Percentiles rank a stretch among this genome's conserved stretches.
phyloP scores from a whole-genome alignment of 2,329 filamentous ascomycete species.

The Fusarium goolgardi region DNA sequence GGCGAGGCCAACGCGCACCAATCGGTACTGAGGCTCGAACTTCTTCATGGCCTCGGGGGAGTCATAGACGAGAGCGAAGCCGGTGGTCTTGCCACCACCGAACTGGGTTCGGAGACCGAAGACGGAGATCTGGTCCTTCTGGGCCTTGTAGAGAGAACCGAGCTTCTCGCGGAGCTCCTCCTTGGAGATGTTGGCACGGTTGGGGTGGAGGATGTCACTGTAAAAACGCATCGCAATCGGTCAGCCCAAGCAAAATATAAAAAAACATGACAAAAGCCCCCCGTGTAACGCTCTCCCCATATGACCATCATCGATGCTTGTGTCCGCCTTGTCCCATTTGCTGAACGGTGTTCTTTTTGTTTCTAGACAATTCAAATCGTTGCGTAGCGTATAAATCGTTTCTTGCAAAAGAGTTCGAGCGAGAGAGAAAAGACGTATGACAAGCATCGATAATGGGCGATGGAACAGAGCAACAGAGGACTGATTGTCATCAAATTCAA shows the following conservation, averaged over 20 bases:
- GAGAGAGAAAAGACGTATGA: not conserved
- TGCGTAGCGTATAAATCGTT: constrained; percentile 20
- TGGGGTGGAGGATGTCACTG: constrained; percentile 99
- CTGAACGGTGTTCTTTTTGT: not conserved
- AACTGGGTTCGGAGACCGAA: constrained; percentile 99
- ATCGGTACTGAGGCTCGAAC: constrained; percentile 98
- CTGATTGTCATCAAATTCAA: constrained; percentile 29
- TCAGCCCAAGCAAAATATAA: constrained; percentile 36
- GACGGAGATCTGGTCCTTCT: constrained; percentile 96
- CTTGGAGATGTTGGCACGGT: constrained; percentile 98
- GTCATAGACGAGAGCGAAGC: constrained; percentile 99
- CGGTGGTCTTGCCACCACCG: constrained; percentile 99
- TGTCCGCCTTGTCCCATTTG: constrained; percentile 23
- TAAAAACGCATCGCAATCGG: constrained; percentile 36
- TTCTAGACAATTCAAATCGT: constrained; percentile 19
- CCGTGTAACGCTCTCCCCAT: not conserved
- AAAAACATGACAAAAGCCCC: constrained; percentile 2
- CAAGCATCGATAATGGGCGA: constrained; percentile 32
- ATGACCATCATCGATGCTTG: constrained; percentile 17
- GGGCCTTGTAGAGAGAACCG: constrained; percentile 95
- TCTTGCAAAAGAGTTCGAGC: constrained; percentile 14
- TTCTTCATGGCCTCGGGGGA: constrained; percentile 99
- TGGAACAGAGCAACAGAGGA: constrained; percentile 13
- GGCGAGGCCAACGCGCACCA: constrained; percentile 91
- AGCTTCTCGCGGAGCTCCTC: constrained; percentile 97